These are phyloP conservation scores for Grosmannia clavigera DNA, from an alignment of 2,329 filamentous ascomycete genomes.

Conservation along the genomic window DNA sequence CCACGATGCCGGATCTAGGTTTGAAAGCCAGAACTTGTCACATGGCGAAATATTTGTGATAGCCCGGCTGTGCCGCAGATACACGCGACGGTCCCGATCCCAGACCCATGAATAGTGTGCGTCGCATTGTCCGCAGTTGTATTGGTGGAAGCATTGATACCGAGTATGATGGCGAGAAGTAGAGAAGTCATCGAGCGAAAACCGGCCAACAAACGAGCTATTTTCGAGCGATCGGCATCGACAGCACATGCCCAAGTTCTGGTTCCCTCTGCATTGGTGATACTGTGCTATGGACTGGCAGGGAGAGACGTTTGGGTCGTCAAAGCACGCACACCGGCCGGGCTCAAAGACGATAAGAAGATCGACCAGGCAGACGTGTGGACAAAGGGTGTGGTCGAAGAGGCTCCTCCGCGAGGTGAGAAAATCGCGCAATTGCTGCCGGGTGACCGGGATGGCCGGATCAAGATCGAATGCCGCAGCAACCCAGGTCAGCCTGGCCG, in stretches of 20 bases:
- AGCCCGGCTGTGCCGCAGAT: neutral
- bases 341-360: neutral
- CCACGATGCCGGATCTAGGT: no score
- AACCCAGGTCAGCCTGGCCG: neutral
- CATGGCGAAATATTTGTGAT: neutral
- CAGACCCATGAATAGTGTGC: neutral
- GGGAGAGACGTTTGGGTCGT: neutral
- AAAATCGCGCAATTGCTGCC: neutral
- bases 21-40: no score
- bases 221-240: neutral
- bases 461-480: neutral
- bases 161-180: no score
- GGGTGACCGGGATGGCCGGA: neutral
- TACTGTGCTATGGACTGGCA: no score
- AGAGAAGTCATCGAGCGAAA: neutral
- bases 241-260: neutral
- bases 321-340: neutral
- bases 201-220: neutral
- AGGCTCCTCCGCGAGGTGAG: neutral
- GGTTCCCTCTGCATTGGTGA: neutral
- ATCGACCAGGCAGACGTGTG: neutral
- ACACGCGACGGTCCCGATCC: neutral
- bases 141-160: neutral
- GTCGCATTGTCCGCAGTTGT: neutral
- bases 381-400: neutral